Evolutionary conservation across 2,329 filamentous ascomycete genomes (phyloP), one percentile per base, ranked within the genome.

Genomic region (Talaromyces sp.): DNA sequence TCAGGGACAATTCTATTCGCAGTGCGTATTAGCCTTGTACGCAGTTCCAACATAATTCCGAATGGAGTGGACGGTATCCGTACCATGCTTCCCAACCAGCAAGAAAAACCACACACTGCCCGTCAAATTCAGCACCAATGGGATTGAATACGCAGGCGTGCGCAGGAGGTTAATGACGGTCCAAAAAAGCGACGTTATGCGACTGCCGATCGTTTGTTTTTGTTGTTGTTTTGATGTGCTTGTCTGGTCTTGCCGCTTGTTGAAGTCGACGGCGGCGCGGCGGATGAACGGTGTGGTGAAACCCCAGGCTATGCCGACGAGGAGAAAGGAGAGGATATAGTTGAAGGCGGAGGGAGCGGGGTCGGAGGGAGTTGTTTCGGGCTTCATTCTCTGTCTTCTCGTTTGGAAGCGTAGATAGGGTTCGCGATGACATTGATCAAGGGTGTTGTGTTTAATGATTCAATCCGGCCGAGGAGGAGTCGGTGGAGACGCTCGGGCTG

Each of bases 41-140:
- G 19, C n/a, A n/a, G n/a, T 14, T 21, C 53, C 24, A 60, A 41
- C 19, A 57, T 9, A 19, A 21, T 55, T 17, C 41, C 10, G 27
- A 31, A 54, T 41, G n/a, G 29, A 46, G 61, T 65, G 24, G 27
- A 29, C 26, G 62, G 83, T 89, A 68, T 27, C 6, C 6, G 32
- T 76, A 96, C 92, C 92, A 69, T 93, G 93, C 74, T 95, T 86
- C 7, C 93, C 93, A 76, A 98, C 93, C 65, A 98, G 80, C 66
- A 98, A 77, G 69, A 98, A 98, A 77, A 98, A 98, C 93, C 93
- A 98, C 59, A 97, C 83, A 71, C 91, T 96, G 31, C 93, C 93
- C 2, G 93, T 96, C 58, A 98, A 78, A 73, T 98, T 98, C 61
- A 96, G 77, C 57, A 96, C 77, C 67, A 98, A 76, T 21, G 93